phyloP scores from a whole-genome alignment of 768 basidiomycete genomes.

The Tephrocybe rancida region DNA sequence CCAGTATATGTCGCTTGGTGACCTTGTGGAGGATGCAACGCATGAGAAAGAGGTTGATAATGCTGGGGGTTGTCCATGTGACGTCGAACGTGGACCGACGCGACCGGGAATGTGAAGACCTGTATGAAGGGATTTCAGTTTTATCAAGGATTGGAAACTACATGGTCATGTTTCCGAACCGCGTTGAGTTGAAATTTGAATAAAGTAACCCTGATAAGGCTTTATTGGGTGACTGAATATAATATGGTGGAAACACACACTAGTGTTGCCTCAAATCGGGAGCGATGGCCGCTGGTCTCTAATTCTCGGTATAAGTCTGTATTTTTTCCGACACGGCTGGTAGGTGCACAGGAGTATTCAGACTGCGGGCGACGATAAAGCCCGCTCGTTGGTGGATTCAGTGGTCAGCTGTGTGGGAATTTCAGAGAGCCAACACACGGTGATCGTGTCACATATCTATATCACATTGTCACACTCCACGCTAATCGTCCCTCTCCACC shows the following conservation, averaged over 20 bases:
- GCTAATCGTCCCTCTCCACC: too few relatives aligned
- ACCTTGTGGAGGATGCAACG: constrained; percentile 59
- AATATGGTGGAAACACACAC: constrained; percentile 18
- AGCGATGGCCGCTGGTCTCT: neutral
- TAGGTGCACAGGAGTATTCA: constrained; percentile 5
- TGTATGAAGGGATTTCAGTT: constrained; percentile 5
- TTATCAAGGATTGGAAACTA: constrained; percentile 1
- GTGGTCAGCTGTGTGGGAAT: constrained; percentile 30
- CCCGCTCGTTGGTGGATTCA: constrained; percentile 30
- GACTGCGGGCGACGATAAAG: constrained; percentile 9
- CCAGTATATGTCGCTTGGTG: constrained; percentile 29
- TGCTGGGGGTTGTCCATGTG: constrained; percentile 74
- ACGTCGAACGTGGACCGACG: neutral
- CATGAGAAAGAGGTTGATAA: constrained; percentile 81
- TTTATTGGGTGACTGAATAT: constrained; percentile 20
- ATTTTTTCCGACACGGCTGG: neutral
- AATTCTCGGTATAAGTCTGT: neutral
- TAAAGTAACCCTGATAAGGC: constrained; percentile 16
- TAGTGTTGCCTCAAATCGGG: neutral
- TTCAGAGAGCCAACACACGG: constrained; percentile 19
- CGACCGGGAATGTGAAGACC: neutral
- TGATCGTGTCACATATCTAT: constrained; percentile 1
- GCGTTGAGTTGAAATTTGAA: constrained; percentile 7
- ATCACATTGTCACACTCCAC: neutral
- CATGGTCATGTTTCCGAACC: constrained; percentile 16